Conservation (phyloP, 2,329 filamentous ascomycete species). For the Alternaria sp. region DNA sequence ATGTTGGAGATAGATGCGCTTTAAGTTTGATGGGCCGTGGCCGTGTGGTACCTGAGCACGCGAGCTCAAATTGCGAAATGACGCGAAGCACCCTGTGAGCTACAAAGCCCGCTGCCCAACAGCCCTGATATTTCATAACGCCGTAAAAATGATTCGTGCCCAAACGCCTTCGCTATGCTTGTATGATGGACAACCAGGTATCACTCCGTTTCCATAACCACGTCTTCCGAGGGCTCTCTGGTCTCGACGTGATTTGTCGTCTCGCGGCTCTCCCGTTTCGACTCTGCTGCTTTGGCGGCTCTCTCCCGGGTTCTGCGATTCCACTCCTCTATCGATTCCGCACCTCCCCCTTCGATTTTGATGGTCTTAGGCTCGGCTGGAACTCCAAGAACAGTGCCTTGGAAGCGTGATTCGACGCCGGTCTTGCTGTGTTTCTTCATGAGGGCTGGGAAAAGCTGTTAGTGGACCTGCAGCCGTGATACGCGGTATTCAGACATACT, state of each 20-base stretch:
- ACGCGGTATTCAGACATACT: slow-evolving; percentile 36
- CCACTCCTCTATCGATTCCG: slow-evolving; percentile 75
- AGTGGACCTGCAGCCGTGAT: slow-evolving; percentile 20
- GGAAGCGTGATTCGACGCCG: slow-evolving; percentile 85
- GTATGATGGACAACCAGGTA: slow-evolving; percentile 17
- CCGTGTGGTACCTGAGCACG: background rate
- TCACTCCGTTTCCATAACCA: slow-evolving; percentile 40
- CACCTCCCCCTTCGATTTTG: slow-evolving; percentile 79
- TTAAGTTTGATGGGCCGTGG: background rate
- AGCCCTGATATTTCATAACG: slow-evolving; percentile 10
- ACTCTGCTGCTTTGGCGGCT: slow-evolving; percentile 35
- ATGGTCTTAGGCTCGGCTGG: slow-evolving; percentile 75
- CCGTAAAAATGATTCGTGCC: slow-evolving; percentile 22
- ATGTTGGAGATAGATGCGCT: background rate
- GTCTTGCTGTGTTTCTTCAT: slow-evolving; percentile 95
- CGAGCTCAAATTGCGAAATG: background rate
- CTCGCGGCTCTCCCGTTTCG: slow-evolving; percentile 33
- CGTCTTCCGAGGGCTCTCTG: slow-evolving; percentile 32
- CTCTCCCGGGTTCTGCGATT: slow-evolving; percentile 46
- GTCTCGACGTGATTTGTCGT: slow-evolving; percentile 26
- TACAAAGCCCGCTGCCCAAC: background rate
- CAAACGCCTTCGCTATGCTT: slow-evolving; percentile 51
- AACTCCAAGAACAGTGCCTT: slow-evolving; percentile 83
- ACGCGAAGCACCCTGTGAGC: background rate
- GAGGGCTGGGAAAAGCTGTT: slow-evolving; percentile 63